Conservation (phyloP, 2,329 filamentous ascomycete genomes). For the Pseudocercospora vitis region DNA sequence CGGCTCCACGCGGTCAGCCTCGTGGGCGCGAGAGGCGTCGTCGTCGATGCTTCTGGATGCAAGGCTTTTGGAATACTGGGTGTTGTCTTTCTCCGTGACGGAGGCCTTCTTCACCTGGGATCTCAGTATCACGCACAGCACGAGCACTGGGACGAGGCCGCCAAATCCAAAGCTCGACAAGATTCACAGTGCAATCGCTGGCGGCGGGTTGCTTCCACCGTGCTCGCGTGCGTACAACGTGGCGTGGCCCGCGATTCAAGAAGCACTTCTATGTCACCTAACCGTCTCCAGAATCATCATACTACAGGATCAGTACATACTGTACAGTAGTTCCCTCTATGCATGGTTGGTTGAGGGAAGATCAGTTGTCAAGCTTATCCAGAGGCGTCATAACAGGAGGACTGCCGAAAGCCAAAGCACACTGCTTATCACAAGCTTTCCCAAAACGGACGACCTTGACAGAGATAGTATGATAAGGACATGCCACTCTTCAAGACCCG, state of each 20-base stretch:
- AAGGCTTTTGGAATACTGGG: background rate
- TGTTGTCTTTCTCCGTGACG: conserved; percentile 1
- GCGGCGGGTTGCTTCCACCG: background rate
- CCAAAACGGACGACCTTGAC: background rate
- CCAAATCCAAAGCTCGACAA: background rate
- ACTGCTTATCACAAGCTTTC: conserved; percentile 6
- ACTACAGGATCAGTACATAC: background rate
- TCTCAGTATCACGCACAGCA: background rate
- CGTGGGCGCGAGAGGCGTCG: background rate
- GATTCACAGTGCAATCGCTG: no score
- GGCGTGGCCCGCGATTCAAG: no score
- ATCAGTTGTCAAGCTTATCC: background rate
- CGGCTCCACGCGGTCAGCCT: background rate
- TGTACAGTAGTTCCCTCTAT: background rate
- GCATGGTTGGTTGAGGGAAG: no score
- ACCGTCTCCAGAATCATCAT: background rate
- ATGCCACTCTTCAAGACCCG: no score
- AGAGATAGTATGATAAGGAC: background rate
- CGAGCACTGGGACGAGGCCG: background rate
- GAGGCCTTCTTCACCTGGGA: background rate
- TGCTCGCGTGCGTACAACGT: conserved; percentile 7
- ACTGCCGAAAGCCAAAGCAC: conserved; percentile 8
- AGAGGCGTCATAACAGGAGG: conserved; percentile 3
- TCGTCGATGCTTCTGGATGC: conserved; percentile 5
- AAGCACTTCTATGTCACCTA: background rate